These are phyloP conservation scores for Toxicodendron radicans DNA, from an alignment of 345 rosid species.

Conservation along the genomic window DNA sequence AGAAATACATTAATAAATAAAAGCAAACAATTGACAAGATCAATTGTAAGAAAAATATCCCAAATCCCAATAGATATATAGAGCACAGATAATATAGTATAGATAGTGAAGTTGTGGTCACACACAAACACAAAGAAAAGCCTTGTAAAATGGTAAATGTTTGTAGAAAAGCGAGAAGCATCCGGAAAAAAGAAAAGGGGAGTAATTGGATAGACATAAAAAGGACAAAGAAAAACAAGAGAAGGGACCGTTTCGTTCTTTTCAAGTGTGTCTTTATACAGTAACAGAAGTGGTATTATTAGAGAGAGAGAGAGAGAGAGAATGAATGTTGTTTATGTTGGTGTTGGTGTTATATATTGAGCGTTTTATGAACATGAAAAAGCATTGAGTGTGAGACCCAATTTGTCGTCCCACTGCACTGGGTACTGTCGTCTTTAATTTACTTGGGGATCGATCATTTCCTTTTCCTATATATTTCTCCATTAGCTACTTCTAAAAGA, in stretches of 20 bases:
- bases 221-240: slow-evolving; percentile 23
- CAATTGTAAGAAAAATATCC: not conserved
- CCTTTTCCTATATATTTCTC: slow-evolving; percentile 15
- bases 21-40: too few species aligned
- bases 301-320: too few species aligned
- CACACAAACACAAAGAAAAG: slow-evolving; percentile 16
- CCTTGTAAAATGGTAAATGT: slow-evolving; percentile 1
- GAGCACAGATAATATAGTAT: not conserved
- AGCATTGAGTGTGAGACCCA: slow-evolving; percentile 5
- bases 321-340: too few species aligned
- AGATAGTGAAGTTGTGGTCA: slow-evolving; percentile 20
- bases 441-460: slow-evolving; percentile 10
- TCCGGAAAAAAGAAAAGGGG: slow-evolving; percentile 27
- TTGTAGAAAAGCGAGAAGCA: slow-evolving; percentile 15
- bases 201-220: slow-evolving; percentile 28
- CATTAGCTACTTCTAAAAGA: not conserved
- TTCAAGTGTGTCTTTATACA: not conserved
- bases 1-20: too few species aligned
- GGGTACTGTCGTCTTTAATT: not conserved
- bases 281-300: not conserved
- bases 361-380: not conserved
- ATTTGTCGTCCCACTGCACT: slow-evolving; percentile 13
- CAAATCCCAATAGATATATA: not conserved
- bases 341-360: not conserved
- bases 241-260: slow-evolving; percentile 18